Evolutionary conservation across 1,284 basidiomycete species (phyloP).

Genomic region (Ustanciosporium gigantosporum): DNA sequence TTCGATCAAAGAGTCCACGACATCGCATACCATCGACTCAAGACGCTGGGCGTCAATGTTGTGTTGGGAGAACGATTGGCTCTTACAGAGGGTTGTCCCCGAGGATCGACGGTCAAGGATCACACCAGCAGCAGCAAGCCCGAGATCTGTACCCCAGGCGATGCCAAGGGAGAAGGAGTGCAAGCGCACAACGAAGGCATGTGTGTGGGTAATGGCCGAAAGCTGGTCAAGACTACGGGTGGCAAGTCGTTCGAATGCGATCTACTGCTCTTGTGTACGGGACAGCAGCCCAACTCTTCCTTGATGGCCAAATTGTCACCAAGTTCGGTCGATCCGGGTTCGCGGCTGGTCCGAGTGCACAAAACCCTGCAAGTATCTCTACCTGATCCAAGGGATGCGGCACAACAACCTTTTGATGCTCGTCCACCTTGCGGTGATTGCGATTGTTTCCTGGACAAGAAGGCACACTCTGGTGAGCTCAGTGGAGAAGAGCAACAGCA

Average conservation of each 20-base stretch:
- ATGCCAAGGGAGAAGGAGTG: slow-evolving; percentile 42
- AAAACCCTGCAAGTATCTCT: slow-evolving; percentile 54
- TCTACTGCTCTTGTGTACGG: slow-evolving; percentile 57
- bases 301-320: slow-evolving; percentile 55
- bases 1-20: slow-evolving; percentile 57
- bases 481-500: slow-evolving; percentile 13
- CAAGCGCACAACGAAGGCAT: slow-evolving; percentile 41
- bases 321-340: slow-evolving; percentile 46
- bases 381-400: slow-evolving; percentile 43
- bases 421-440: slow-evolving; percentile 57
- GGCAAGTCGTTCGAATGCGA: slow-evolving; percentile 55
- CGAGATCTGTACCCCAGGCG: slow-evolving; percentile 29
- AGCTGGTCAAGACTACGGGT: slow-evolving; percentile 54
- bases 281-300: slow-evolving; percentile 57
- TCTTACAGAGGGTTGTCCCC: slow-evolving; percentile 53
- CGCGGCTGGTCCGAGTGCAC: slow-evolving; percentile 49
- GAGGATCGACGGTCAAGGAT: slow-evolving; percentile 42
- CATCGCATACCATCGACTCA: slow-evolving; percentile 41
- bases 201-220: slow-evolving; percentile 42
- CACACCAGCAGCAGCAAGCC: slow-evolving; percentile 5
- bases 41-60: slow-evolving; percentile 55
- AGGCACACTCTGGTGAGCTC: slow-evolving; percentile 31
- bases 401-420: slow-evolving; percentile 47
- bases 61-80: slow-evolving; percentile 57
- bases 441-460: slow-evolving; percentile 60